Evolutionary conservation across 306 rosid species (phyloP).

Genomic region (Sindora glabra): DNA sequence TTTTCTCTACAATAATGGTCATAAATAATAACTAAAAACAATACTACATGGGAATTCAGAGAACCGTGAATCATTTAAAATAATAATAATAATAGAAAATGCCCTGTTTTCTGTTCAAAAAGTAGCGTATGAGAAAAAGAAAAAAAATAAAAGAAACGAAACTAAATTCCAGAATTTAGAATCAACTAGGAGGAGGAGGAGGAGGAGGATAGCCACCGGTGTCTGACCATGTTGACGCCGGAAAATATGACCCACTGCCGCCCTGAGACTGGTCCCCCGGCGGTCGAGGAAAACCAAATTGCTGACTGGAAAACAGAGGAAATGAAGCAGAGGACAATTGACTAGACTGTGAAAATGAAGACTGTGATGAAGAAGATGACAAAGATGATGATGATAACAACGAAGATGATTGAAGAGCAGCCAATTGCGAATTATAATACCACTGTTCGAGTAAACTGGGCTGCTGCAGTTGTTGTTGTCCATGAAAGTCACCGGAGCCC

Average conservation of each 20-base stretch:
- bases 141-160: not conserved
- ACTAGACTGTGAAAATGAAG: slow-evolving; percentile 30
- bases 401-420: slow-evolving; percentile 33
- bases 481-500: slow-evolving; percentile 41
- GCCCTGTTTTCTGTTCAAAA: not conserved
- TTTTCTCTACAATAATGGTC: not conserved
- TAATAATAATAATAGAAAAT: slow-evolving; percentile 1
- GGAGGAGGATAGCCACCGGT: slow-evolving; percentile 47
- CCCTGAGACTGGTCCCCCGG: slow-evolving; percentile 24
- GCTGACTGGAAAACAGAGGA: slow-evolving; percentile 57
- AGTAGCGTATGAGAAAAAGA: not conserved
- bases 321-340: slow-evolving; percentile 47
- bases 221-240: slow-evolving; percentile 54
- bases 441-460: slow-evolving; percentile 49
- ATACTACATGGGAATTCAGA: not conserved
- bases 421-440: slow-evolving; percentile 46
- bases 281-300: slow-evolving; percentile 24
- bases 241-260: slow-evolving; percentile 16
- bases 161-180: not conserved
- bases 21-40: not conserved
- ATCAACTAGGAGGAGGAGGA: slow-evolving; percentile 49
- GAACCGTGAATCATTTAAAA: not conserved
- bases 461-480: slow-evolving; percentile 14
- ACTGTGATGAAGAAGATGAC: slow-evolving; percentile 21
- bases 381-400: slow-evolving; percentile 15